These are phyloP conservation scores for Anacardium occidentale DNA, from an alignment of 345 rosid species.

Conservation along the genomic window DNA sequence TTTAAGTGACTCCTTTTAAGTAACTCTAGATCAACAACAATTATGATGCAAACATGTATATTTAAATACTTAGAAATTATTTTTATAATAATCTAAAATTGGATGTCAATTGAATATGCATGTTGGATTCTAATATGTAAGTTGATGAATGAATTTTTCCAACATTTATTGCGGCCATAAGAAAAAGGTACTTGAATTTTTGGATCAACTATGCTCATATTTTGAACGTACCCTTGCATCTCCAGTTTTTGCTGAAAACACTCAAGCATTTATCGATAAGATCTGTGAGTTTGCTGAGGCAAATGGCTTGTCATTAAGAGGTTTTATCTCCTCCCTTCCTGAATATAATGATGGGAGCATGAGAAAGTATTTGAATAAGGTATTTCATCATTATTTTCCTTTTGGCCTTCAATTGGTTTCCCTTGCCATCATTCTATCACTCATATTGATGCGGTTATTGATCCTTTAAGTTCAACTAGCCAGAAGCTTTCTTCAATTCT, in stretches of 20 bases:
- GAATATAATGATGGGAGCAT: conserved; percentile 48
- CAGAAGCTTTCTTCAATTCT: conserved; percentile 91
- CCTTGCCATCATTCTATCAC: too few relatives aligned
- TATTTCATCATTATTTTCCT: conserved; percentile 19
- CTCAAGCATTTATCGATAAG: conserved; percentile 55
- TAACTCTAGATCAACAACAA: too few relatives aligned
- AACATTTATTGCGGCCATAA: conserved; percentile 75
- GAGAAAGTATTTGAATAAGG: conserved; percentile 59
- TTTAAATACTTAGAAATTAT: too few relatives aligned
- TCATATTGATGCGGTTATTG: conserved; percentile 93
- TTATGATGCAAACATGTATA: too few relatives aligned
- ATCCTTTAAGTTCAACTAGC: conserved; percentile 89
- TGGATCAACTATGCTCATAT: conserved; percentile 73
- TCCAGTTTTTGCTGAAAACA: conserved; percentile 43
- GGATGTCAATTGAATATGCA: too few relatives aligned
- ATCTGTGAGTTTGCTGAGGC: conserved; percentile 79
- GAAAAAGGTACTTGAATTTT: conserved; percentile 62
- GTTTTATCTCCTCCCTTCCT: conserved; percentile 47
- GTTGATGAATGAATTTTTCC: too few relatives aligned
- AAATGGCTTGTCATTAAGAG: conserved; percentile 63
- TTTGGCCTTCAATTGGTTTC: conserved; percentile 11
- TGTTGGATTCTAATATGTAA: too few relatives aligned
- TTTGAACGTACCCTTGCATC: conserved; percentile 63
- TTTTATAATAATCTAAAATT: too few relatives aligned
- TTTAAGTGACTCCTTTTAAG: too few relatives aligned